Base-by-base conservation (phyloP, 2,329 filamentous ascomycete species). In the Fulvia fulva region DNA sequence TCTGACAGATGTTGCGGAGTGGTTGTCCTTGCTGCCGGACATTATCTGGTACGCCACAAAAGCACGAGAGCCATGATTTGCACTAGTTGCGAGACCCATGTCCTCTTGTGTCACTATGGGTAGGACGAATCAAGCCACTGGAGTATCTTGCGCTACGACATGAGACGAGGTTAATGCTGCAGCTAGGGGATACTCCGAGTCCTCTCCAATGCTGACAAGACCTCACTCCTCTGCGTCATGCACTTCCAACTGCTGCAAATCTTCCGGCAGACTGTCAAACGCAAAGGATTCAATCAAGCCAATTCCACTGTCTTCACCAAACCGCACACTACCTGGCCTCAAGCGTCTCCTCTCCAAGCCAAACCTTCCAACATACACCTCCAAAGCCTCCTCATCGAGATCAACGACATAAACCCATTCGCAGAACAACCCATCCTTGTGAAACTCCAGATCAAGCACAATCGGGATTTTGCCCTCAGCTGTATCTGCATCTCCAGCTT, bases 321-420 rank as follows among this genome's bases (percentile, higher is more conserved):
- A 49, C 2, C 45, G 21, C 45, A 11, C 45, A 9, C 16, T 19
- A 7, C 45, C 45, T 1, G 28, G 8, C 4, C 45, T 23, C 45
- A 26, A 22, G 4, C 14, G 12, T 26, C 45, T 49, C 22, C 21
- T 49, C 45, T 49, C 34, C 34, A 37, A 16, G 11, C 11, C 45
- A 21, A 25, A 49, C 21, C 26, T 14, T 53, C 54, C 54, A n/a
- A 22, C 26, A 47, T 56, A 62, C 0, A 58, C 61, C 51, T 65
- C 61, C 14, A 65, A 41, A 1, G 53, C 45, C 25, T 53, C 45
- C 12, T 34, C 22, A 55, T 70, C 68, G 3, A 70, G 54, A 59
- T 70, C 65, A 26, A 70, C 52, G 12, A 68, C 66, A 51, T 70
- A 70, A 11, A 62, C 63, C 61, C 63, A 70, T 55, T 69, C 68